Percentiles rank a stretch among this genome's conserved stretches.
phyloP scores from a whole-genome alignment of 306 rosid genomes.

The Cajanus cajan region DNA sequence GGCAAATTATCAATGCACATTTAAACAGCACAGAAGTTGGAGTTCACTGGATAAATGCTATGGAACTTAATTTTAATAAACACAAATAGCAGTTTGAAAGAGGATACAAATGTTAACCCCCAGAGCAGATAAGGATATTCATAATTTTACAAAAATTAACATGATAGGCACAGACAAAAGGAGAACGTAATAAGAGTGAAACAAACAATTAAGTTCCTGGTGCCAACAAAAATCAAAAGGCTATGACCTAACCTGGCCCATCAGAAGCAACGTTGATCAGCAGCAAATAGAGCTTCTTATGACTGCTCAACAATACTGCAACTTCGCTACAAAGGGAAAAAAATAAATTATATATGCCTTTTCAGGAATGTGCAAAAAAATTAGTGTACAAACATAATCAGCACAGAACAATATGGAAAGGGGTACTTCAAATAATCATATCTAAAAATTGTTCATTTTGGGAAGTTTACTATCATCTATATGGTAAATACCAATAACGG shows the following conservation, averaged over 20 bases:
- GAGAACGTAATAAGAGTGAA: constrained; percentile 4
- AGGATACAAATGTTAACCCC: background rate
- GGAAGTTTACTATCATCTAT: constrained; percentile 11
- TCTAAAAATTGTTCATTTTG: background rate
- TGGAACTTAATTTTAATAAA: background rate
- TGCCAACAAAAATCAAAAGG: constrained; percentile 19
- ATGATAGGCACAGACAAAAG: constrained; percentile 9
- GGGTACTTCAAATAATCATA: constrained; percentile 10
- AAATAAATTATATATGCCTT: constrained; percentile 11
- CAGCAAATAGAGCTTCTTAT: constrained; percentile 73
- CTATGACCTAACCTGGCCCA: constrained; percentile 62
- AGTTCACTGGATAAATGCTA: constrained; percentile 4
- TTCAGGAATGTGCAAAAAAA: background rate
- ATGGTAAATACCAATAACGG: constrained; percentile 6
- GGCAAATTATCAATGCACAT: constrained; percentile 4
- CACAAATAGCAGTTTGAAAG: background rate
- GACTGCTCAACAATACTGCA: constrained; percentile 76
- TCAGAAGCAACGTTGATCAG: constrained; percentile 50
- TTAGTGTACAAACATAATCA: background rate
- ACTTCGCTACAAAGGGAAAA: constrained; percentile 58
- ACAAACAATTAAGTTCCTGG: constrained; percentile 15
- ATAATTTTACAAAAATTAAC: constrained; percentile 11
- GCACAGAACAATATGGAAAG: background rate
- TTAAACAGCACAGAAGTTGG: constrained; percentile 1
- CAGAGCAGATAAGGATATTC: constrained; percentile 4